phyloP scores from a whole-genome alignment of 768 basidiomycete genomes.

The Tricholoma sp. region DNA sequence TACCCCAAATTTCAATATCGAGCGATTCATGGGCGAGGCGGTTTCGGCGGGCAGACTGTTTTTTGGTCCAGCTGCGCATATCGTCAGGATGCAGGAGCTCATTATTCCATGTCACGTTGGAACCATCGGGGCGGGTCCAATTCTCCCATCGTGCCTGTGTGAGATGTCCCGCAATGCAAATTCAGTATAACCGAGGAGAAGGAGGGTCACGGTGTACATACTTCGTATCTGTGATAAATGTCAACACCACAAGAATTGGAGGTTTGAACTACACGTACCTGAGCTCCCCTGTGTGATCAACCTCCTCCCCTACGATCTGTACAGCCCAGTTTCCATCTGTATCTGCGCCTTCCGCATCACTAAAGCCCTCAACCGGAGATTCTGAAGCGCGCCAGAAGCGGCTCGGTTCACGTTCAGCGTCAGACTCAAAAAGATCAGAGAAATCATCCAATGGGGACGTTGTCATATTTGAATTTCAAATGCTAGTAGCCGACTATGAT shows the following conservation, averaged over 20 bases:
- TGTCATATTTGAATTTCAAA: too few species aligned
- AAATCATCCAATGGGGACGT: background rate
- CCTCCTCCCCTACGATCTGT: slow-evolving; percentile 37
- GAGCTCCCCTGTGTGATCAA: slow-evolving; percentile 25
- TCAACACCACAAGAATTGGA: background rate
- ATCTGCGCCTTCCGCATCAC: slow-evolving; percentile 23
- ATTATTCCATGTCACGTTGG: slow-evolving; percentile 50
- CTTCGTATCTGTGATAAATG: slow-evolving; percentile 26
- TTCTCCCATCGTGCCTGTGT: slow-evolving; percentile 46
- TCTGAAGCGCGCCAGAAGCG: slow-evolving; percentile 12
- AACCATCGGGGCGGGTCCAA: slow-evolving; percentile 47
- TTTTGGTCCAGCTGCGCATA: slow-evolving; percentile 26
- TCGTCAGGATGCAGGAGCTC: slow-evolving; percentile 14
- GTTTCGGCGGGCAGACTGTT: slow-evolving; percentile 25
- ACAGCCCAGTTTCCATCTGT: slow-evolving; percentile 25
- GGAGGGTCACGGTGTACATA: slow-evolving; percentile 5
- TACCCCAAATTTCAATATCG: slow-evolving; percentile 35
- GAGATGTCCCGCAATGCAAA: background rate
- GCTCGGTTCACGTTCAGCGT: background rate
- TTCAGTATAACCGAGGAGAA: background rate
- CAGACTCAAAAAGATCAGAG: background rate
- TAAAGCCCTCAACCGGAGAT: slow-evolving; percentile 25
- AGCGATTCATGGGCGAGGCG: slow-evolving; percentile 24
- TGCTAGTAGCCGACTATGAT: background rate
- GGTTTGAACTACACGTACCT: slow-evolving; percentile 19